Base-by-base conservation (phyloP, 352 stramenopile genomes). In the Sclerospora graminicola region DNA sequence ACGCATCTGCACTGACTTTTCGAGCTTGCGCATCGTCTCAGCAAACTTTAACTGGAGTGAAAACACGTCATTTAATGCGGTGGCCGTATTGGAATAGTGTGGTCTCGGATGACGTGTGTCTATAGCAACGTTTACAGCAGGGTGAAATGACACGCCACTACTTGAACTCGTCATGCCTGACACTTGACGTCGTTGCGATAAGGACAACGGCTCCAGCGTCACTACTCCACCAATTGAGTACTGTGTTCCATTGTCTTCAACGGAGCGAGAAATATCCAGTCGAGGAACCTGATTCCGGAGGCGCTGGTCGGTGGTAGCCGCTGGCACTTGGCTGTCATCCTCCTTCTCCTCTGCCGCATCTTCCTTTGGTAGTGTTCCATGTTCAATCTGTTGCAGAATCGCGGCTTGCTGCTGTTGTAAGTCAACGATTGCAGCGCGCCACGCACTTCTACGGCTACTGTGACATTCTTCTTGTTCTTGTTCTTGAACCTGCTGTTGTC, bases 21-120 rank as follows among this genome's bases (percentile, higher is more conserved):
- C 73, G 10, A 86, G 51, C 38, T 78, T 74, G 0, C 69, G 53
- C 70, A 86, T 84, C 30, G 70, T 86, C 59, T 86, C 73, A 0
- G 73, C 73, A 20, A 86, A 86, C 32, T 81, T 70, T 9, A 82
- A 38, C 41, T 86, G 70, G 29, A 86, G 56, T 6, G 56, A 64
- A 29, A 84, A 81, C 10, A 86, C 70, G 30, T 86, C 70, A 29
- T 64, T 75, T 15, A 86, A 45, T 8, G 67, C 52, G 15, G 79
- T 68, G 7, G 60, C 36, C 11, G 54, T 48, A 38, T 53, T 48
- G 7, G 50, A 32, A 32, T 48, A 60, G 8, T 28, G 16, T 15
- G 32, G 10, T 9, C 43, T 37, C 1, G 28, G 5, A 35, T 18
- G 13, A 8, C 30, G 1, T 18, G 13, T 7, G 1, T 16, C 30